Conservation (phyloP, 257 asterid genomes). For the Solanum dulcamara region DNA sequence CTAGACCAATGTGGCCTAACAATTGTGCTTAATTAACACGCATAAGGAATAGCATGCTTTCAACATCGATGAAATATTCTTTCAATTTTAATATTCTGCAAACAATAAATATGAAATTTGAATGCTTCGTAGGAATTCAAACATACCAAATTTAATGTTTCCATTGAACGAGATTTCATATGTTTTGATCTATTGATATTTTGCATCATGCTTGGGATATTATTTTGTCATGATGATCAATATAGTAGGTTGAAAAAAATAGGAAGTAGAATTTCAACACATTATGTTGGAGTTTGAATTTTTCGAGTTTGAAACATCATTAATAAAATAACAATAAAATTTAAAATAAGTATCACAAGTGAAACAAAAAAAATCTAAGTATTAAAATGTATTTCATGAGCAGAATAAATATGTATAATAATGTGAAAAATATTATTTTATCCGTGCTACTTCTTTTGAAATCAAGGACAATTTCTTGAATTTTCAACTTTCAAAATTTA, state of each 20-base stretch:
- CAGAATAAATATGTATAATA: background rate
- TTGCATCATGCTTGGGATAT: too few species aligned
- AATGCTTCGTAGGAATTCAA: too few species aligned
- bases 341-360: background rate
- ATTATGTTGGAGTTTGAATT: background rate
- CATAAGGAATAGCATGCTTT: too few species aligned
- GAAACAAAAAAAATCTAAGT: background rate
- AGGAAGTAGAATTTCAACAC: background rate
- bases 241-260: background rate
- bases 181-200: too few species aligned
- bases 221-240: background rate
- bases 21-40: too few species aligned
- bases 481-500: background rate
- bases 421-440: background rate
- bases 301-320: background rate
- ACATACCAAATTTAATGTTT: too few species aligned
- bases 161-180: too few species aligned
- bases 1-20: too few species aligned
- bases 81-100: too few species aligned
- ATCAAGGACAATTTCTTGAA: background rate
- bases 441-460: background rate
- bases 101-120: too few species aligned
- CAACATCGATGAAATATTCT: too few species aligned
- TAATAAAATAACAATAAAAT: background rate
- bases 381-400: background rate